phyloP scores from a whole-genome alignment of 2,329 filamentous ascomycete species.

The Phaeosphaeria sp. region DNA sequence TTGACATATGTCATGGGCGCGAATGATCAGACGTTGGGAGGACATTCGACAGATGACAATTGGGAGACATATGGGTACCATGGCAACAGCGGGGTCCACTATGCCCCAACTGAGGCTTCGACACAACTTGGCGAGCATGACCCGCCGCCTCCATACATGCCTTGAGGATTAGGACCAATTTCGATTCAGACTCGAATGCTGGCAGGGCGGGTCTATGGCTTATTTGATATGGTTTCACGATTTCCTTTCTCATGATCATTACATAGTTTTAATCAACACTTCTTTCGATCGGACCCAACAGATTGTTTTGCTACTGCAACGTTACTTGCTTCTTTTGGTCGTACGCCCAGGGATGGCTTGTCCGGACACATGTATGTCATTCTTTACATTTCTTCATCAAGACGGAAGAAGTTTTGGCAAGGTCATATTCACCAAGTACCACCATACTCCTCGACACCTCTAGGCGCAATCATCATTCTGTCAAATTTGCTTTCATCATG shows the following conservation, averaged over 20 bases:
- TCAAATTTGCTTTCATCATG: not conserved
- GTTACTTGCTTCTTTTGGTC: too few relatives aligned
- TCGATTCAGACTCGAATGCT: not conserved
- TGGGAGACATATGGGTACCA: constrained; percentile 34
- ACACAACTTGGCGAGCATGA: constrained; percentile 31
- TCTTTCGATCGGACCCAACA: not conserved
- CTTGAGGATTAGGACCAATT: constrained; percentile 1
- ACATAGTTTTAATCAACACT: not conserved
- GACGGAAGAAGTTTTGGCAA: not conserved
- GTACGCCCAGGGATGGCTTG: not conserved
- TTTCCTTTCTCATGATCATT: not conserved
- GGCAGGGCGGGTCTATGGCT: not conserved
- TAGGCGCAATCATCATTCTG: too few relatives aligned
- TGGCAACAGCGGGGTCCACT: constrained; percentile 4
- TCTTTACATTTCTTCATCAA: not conserved
- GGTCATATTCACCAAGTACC: not conserved
- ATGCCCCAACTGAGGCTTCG: constrained; percentile 26
- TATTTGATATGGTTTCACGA: not conserved
- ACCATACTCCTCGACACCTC: not conserved
- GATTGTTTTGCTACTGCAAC: not conserved
- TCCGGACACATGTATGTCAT: not conserved
- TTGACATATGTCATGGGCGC: constrained; percentile 21
- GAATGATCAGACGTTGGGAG: constrained; percentile 1
- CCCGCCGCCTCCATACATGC: constrained; percentile 27
- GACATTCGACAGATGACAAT: constrained; percentile 33